Evolutionary conservation across 345 rosid species (phyloP), one percentile per base, ranked within the genome.

Genomic region (Abelmoschus esculentus): DNA sequence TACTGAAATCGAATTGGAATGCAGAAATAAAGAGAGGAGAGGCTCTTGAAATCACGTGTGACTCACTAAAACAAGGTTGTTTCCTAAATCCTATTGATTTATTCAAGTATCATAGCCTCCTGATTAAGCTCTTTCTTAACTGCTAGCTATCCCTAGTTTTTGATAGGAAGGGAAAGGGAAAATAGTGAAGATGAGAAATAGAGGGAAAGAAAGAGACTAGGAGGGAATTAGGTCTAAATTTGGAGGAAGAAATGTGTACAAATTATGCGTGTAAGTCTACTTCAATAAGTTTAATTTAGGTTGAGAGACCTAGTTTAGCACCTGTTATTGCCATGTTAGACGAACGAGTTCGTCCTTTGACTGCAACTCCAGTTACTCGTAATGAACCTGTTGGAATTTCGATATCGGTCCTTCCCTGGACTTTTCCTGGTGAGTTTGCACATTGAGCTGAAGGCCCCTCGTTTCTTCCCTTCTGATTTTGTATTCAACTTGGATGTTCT

Each of bases 11-110:
- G 38, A 87, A 74, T 63, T 85, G 74, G 66, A 82, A 74, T 61
- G 64, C 22, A 60, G 61, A 58, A 80, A 78, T 76, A 5, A 82
- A 74, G 42, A 84, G 75, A 69, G 81, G 90, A 74, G 96, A 91
- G 73, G 88, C 89, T 81, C 88, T 91, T 71, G 89, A 91, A 76
- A 68, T 80, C 73, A 71, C 67, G 66, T 83, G 82, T 29, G 71
- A 42, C 36, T 44, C 77, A 72, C 78, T 89, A 26, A 85, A 86
- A 74, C 83, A 86, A 83, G 97, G 97, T 87, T 38, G 9, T 49
- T 49, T 62, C 3, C 11, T 32, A 38, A 54, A 17, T 26, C 62
- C 3, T 40, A 7, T 36, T 69, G 1, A 26, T 69, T 56, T 69
- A 3, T 3, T 49, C n/a, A 9, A 31, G 26, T 29, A 67, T 19